Conservation (phyloP, 306 rosid genomes). For the Hylodesmum podocarpum region DNA sequence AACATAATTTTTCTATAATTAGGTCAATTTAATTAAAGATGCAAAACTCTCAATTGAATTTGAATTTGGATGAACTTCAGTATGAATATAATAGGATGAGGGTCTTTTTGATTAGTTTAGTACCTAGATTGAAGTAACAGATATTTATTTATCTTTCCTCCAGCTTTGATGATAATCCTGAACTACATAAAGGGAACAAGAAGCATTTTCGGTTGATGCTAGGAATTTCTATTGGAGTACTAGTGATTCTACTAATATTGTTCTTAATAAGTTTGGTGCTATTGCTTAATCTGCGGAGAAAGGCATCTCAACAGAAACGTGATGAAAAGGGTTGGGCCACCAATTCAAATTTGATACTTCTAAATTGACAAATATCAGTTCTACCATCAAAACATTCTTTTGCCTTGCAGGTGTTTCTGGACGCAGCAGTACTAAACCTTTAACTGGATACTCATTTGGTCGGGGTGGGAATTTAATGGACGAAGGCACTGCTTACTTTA, state of each 20-base stretch:
- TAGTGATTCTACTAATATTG: slow-evolving; percentile 48
- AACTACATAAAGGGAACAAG: slow-evolving; percentile 50
- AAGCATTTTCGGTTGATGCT: slow-evolving; percentile 63
- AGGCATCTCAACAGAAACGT: slow-evolving; percentile 42
- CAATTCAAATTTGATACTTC: slow-evolving; percentile 6
- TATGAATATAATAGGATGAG: neutral
- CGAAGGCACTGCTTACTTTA: slow-evolving; percentile 81
- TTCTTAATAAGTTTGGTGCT: slow-evolving; percentile 60
- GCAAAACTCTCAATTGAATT: neutral
- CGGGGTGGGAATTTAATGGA: slow-evolving; percentile 66
- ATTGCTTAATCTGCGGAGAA: slow-evolving; percentile 45
- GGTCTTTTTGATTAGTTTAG: neutral
- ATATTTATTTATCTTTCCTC: slow-evolving; percentile 27
- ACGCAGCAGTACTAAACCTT: slow-evolving; percentile 58
- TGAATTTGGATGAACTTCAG: neutral
- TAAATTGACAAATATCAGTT: neutral
- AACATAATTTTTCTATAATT: neutral
- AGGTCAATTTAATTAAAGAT: neutral
- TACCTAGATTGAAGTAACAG: slow-evolving; percentile 15
- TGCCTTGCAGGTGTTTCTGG: slow-evolving; percentile 60
- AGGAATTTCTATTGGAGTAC: slow-evolving; percentile 67
- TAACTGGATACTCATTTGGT: slow-evolving; percentile 55
- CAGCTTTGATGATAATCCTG: slow-evolving; percentile 69
- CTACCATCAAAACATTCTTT: slow-evolving; percentile 26
- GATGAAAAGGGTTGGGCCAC: slow-evolving; percentile 58